phyloP scores from a whole-genome alignment of 257 asterid species.

The Handroanthus guayacan region DNA sequence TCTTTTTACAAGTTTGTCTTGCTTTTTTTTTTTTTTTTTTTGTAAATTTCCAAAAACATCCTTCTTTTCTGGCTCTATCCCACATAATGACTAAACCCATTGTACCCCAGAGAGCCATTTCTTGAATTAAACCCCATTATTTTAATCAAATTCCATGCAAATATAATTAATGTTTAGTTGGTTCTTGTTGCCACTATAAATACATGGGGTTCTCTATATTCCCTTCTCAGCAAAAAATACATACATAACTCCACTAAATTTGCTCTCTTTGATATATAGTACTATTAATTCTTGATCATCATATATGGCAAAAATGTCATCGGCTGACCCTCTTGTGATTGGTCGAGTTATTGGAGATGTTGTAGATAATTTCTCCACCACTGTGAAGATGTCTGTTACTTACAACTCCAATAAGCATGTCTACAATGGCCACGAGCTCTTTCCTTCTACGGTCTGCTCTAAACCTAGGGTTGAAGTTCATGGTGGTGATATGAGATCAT shows the following conservation, averaged over 20 bases:
- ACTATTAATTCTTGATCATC: not conserved
- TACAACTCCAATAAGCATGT: conserved; percentile 73
- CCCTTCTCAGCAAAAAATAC: conserved; percentile 34
- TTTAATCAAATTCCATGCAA: conserved; percentile 5
- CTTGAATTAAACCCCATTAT: conserved; percentile 30
- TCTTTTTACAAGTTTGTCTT: conserved; percentile 29
- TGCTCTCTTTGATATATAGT: not conserved
- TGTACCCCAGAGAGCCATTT: conserved; percentile 1
- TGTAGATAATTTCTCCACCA: conserved; percentile 57
- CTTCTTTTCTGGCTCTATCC: conserved; percentile 33
- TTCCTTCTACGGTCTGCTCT: conserved; percentile 64
- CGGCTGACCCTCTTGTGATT: conserved; percentile 64
- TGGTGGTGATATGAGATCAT: conserved; percentile 83
- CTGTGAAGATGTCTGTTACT: conserved; percentile 65
- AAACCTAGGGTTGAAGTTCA: conserved; percentile 80
- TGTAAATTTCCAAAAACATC: conserved; percentile 25
- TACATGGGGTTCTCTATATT: conserved; percentile 37
- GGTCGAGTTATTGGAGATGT: conserved; percentile 91
- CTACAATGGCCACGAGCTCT: conserved; percentile 81
- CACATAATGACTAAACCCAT: conserved; percentile 20
- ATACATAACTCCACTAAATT: not conserved
- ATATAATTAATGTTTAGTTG: conserved; percentile 3
- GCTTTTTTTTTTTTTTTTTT: not conserved
- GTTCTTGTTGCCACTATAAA: conserved; percentile 55
- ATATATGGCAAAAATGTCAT: conserved; percentile 39